A percentile compares a stretch with the other conserved stretches of the same genome.
Evolutionary conservation across 208 protist genomes (phyloP).

Genomic region (Wallacemonas collosoma): DNA sequence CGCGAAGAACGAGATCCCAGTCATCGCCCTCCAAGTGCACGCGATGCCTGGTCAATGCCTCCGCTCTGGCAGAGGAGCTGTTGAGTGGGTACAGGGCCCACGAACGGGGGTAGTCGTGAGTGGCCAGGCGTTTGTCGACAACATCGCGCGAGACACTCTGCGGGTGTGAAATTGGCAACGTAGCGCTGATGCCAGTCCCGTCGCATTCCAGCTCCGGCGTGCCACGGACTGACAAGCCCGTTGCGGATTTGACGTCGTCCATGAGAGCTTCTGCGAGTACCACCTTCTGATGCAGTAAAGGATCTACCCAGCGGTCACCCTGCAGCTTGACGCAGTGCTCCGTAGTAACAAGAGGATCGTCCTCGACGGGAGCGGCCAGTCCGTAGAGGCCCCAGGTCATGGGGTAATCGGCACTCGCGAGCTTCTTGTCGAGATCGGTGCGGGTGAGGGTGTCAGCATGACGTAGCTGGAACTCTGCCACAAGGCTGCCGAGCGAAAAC

Average conservation of each 20-base stretch:
- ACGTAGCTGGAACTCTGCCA: conserved; percentile 27
- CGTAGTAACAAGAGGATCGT: conserved; percentile 1
- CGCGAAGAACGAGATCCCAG: conserved; percentile 35
- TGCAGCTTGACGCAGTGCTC: conserved; percentile 34
- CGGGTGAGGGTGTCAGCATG: conserved; percentile 17
- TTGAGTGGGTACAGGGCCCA: conserved; percentile 6
- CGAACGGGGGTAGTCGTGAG: conserved; percentile 13
- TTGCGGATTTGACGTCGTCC: conserved; percentile 25
- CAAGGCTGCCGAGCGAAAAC: conserved; percentile 30
- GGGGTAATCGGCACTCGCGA: conserved; percentile 29
- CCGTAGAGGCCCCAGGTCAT: conserved; percentile 47
- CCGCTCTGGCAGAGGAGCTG: neutral
- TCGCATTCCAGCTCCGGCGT: conserved; percentile 15
- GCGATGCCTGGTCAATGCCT: conserved; percentile 37
- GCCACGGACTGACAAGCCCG: conserved; percentile 5
- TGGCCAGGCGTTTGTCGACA: conserved; percentile 13
- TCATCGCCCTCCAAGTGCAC: conserved; percentile 43
- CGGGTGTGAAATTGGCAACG: conserved; percentile 10
- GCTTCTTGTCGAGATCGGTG: conserved; percentile 19
- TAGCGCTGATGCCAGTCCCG: conserved; percentile 7
- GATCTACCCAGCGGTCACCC: conserved; percentile 20
- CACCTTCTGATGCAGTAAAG: neutral
- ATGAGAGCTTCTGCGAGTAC: conserved; percentile 17
- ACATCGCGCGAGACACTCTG: conserved; percentile 11
- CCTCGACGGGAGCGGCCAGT: neutral